Conservation (phyloP, 202 grass and related monocot genomes). For the Sporobolus alterniflorus region DNA sequence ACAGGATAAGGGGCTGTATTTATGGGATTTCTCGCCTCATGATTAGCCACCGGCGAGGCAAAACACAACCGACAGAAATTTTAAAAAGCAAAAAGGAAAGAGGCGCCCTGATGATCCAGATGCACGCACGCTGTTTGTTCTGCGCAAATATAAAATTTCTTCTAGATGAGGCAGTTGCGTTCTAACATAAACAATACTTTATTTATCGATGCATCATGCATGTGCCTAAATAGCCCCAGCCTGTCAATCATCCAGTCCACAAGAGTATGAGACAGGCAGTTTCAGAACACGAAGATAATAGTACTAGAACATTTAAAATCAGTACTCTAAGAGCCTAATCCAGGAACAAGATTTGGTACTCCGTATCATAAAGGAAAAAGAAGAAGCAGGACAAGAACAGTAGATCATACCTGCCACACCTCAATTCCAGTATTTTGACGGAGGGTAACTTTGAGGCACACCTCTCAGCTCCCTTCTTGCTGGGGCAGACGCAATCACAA, state of each 20-base stretch:
- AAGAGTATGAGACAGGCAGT: background rate
- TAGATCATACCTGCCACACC: background rate
- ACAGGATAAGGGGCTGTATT: conserved; percentile 42
- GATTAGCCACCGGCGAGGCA: conserved; percentile 36
- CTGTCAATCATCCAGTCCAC: background rate
- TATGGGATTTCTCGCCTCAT: conserved; percentile 56
- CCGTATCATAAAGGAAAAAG: background rate
- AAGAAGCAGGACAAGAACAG: conserved; percentile 9
- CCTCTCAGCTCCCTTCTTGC: background rate
- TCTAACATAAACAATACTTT: background rate
- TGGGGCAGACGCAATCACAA: background rate
- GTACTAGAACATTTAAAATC: conserved; percentile 6
- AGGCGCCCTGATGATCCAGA: background rate
- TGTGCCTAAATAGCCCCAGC: background rate
- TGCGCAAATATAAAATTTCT: background rate
- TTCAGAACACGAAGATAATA: background rate
- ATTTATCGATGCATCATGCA: background rate
- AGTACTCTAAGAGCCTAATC: background rate
- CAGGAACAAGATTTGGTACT: background rate
- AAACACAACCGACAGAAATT: too few relatives aligned
- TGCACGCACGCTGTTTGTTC: background rate
- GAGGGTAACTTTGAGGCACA: background rate
- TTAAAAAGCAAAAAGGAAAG: too few relatives aligned
- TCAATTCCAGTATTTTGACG: background rate
- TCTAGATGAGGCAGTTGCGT: background rate